Evolutionary conservation across 1,284 basidiomycete genomes (phyloP), one percentile per base, ranked within the genome.

Genomic region (Pseudozyma flocculosa): DNA sequence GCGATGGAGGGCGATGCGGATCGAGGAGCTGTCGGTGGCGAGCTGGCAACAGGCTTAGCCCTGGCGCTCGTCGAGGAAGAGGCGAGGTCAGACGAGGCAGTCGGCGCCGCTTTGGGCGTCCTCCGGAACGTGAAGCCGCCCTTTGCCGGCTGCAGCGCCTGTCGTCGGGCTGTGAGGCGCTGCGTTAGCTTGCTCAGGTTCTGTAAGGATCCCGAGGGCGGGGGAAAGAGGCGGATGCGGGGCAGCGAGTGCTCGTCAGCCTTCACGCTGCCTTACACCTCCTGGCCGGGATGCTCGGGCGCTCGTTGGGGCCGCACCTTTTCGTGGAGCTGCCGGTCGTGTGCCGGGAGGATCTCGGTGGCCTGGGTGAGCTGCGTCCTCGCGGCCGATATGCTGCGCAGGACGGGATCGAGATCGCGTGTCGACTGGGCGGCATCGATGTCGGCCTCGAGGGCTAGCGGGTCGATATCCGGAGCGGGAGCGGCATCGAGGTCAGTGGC

Each of bases 251-350:
- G n/a, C n/a, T n/a, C n/a, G n/a, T n/a, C n/a, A n/a, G n/a, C n/a
- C n/a, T n/a, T n/a, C n/a, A n/a, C n/a, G n/a, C n/a, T n/a, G n/a
- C n/a, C n/a, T n/a, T n/a, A n/a, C n/a, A n/a, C n/a, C n/a, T n/a
- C n/a, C n/a, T n/a, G n/a, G n/a, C n/a, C n/a, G n/a, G n/a, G n/a
- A n/a, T n/a, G n/a, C n/a, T n/a, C n/a, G n/a, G n/a, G n/a, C n/a
- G n/a, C n/a, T n/a, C n/a, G n/a, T n/a, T n/a, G n/a, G n/a, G n/a
- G n/a, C n/a, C n/a, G 5, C 26, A 29, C 26, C 7, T 29, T 39
- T 47, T 52, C 62, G 34, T 68, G 61, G 21, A 52, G 22, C 0
- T 11, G 56, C 13, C 58, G 52, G 45, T 68, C 64, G 32, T 68
- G 58, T 7, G 50, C 36, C 1, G 64, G 61, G n/a, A 68, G 32